A percentile compares a stretch with the other conserved stretches of the same genome.
phyloP scores from a whole-genome alignment of 768 basidiomycete genomes.

The Ephemerocybe angulata region DNA sequence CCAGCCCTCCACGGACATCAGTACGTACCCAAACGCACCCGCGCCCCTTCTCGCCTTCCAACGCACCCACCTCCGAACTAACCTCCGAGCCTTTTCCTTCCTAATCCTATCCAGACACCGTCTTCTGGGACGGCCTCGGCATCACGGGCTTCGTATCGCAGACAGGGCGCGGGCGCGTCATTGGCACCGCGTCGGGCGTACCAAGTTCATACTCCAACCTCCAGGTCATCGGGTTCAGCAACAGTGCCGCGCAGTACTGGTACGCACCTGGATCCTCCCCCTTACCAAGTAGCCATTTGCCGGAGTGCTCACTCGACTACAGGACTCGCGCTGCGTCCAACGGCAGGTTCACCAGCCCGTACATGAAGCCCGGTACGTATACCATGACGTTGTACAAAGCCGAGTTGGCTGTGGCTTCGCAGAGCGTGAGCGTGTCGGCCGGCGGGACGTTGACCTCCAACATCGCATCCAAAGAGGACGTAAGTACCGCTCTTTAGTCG shows the following conservation, averaged over 20 bases:
- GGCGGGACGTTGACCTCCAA: conserved; percentile 25
- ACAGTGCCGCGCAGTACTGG: conserved; percentile 31
- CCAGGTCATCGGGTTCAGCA: conserved; percentile 27
- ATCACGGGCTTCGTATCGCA: conserved; percentile 21
- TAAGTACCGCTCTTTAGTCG: conserved; percentile 8
- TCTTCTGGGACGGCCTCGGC: conserved; percentile 29
- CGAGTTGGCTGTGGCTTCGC: conserved; percentile 28
- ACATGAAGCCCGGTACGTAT: conserved; percentile 45
- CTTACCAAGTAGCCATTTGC: not conserved
- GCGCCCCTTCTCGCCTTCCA: not conserved
- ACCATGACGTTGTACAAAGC: conserved; percentile 41
- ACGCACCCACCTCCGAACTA: not conserved
- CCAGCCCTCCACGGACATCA: conserved; percentile 25
- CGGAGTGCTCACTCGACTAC: not conserved
- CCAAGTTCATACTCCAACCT: conserved; percentile 17
- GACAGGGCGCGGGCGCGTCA: conserved; percentile 26
- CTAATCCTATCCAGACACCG: conserved; percentile 14
- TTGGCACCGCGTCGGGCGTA: conserved; percentile 27
- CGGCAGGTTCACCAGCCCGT: conserved; percentile 33
- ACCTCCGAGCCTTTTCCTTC: not conserved
- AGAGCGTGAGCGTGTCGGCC: conserved; percentile 24
- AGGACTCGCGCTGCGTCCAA: conserved; percentile 29
- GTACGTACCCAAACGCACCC: too few species aligned
- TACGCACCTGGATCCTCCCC: conserved; percentile 3
- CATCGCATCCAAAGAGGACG: conserved; percentile 29